Conservation (phyloP, 352 stramenopile genomes). For the Phytophthora foliorum region DNA sequence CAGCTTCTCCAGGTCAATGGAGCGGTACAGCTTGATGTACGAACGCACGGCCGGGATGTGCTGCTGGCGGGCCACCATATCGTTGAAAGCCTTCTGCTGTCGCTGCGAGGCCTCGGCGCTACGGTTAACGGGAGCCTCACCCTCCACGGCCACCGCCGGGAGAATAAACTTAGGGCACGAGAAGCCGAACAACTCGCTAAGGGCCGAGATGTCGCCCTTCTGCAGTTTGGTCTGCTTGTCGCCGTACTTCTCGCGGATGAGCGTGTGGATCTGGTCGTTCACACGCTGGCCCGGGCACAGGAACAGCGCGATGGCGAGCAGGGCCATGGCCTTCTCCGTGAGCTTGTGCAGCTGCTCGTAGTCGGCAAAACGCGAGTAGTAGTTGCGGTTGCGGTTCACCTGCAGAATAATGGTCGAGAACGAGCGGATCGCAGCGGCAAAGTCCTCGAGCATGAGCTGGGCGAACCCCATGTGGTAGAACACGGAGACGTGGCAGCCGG, state of each 20-base stretch:
- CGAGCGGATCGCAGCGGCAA: slow-evolving; percentile 93
- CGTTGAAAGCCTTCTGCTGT: slow-evolving; percentile 90
- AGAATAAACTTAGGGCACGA: slow-evolving; percentile 97
- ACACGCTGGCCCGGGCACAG: slow-evolving; percentile 90
- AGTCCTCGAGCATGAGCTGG: slow-evolving; percentile 98
- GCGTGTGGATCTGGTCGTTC: slow-evolving; percentile 86
- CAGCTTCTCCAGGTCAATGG: slow-evolving; percentile 96
- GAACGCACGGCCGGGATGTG: slow-evolving; percentile 93
- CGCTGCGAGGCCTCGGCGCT: slow-evolving; percentile 73
- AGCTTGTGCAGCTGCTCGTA: slow-evolving; percentile 97
- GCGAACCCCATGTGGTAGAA: slow-evolving; percentile 98
- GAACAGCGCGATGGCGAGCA: slow-evolving; percentile 93
- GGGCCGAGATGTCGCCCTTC: slow-evolving; percentile 80
- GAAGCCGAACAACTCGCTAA: slow-evolving; percentile 94
- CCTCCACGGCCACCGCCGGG: slow-evolving; percentile 70
- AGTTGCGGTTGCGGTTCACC: slow-evolving; percentile 91
- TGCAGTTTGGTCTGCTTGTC: slow-evolving; percentile 91
- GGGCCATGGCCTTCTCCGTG: slow-evolving; percentile 95
- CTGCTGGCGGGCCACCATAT: slow-evolving; percentile 91
- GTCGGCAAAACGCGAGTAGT: slow-evolving; percentile 92
- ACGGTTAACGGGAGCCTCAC: slow-evolving; percentile 65
- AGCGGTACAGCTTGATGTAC: slow-evolving; percentile 98
- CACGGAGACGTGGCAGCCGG: slow-evolving; percentile 94
- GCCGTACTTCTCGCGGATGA: slow-evolving; percentile 96
- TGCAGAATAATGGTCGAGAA: slow-evolving; percentile 92